phyloP scores from a whole-genome alignment of 306 rosid species.

The Mucuna pruriens region DNA sequence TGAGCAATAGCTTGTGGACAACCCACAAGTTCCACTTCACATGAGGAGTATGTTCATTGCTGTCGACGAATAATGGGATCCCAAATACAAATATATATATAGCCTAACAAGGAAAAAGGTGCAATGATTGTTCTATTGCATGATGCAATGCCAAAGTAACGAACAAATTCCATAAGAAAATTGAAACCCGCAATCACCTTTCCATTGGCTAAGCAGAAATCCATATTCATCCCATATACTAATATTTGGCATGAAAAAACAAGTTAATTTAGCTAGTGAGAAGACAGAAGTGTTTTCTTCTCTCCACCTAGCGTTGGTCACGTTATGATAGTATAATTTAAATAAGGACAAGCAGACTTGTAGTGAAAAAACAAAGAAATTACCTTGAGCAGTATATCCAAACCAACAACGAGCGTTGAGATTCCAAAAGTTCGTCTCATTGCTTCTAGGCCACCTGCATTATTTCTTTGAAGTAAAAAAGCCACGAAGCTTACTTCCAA shows the following conservation, averaged over 20 bases:
- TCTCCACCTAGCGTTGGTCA: neutral
- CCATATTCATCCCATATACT: neutral
- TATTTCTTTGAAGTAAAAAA: conserved; percentile 72
- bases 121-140: conserved; percentile 21
- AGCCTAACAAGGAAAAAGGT: conserved; percentile 50
- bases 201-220: neutral
- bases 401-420: conserved; percentile 64
- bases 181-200: neutral
- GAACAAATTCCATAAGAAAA: neutral
- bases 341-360: neutral
- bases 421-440: conserved; percentile 61
- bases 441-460: conserved; percentile 63
- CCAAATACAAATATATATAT: conserved; percentile 58
- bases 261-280: neutral
- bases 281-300: neutral
- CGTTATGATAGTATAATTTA: neutral
- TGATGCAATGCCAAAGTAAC: neutral
- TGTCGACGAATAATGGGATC: conserved; percentile 62
- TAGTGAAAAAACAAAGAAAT: neutral
- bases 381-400: conserved; percentile 71
- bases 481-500: conserved; percentile 79
- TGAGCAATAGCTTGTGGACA: conserved; percentile 63
- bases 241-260: neutral
- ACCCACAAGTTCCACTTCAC: conserved; percentile 69
- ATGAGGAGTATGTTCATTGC: conserved; percentile 43